Base-by-base conservation (phyloP, 1,139 yeast genomes). In the Meyerozyma smithsonii region DNA sequence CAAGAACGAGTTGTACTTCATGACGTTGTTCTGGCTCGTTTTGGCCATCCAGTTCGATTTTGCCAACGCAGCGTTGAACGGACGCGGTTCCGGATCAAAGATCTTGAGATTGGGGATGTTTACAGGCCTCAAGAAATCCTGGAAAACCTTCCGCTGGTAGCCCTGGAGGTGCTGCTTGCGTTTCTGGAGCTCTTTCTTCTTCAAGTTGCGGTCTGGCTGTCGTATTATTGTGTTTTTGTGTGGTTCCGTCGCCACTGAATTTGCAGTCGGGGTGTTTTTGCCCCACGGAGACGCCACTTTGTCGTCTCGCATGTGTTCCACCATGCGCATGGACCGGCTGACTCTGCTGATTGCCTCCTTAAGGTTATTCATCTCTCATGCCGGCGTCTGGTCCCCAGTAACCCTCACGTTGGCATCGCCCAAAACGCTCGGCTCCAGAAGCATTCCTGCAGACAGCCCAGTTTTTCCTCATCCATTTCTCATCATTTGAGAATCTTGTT, bases 51-150 rank as follows among this genome's bases (percentile, higher is more conserved):
- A 66, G 39, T 62, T 59, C 11, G 39, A 42, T 8, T 45, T 50
- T 1, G 73, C 70, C 14, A 38, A 40, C 1, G 34, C 38, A 5
- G 28, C 38, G 41, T 69, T 59, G 43, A 55, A 69, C 19, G 38
- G 28, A 7, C 55, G 56, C 10, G 45, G 36, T 8, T 47, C 40
- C 8, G 61, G 56, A 36, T 56, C 57, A 38, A 56, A 61, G 2
- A 62, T 52, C 50, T 66, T 69, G 39, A 71, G 55, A 40, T 65
- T 55, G 5, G 63, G 59, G 39, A 69, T 62, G 8, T 56, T 54
- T 21, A 71, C 51, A 1, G 75, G 74, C 30, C 50, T 48, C 10
- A 71, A 46, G 42, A 68, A 71, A 34, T 67, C 66, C 39, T 59
- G 63, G 46, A 56, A 69, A 15, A 55, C 45, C 38, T 56, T 50